phyloP scores from a whole-genome alignment of 805 yeast genomes.

The Wickerhamiella cacticola region DNA sequence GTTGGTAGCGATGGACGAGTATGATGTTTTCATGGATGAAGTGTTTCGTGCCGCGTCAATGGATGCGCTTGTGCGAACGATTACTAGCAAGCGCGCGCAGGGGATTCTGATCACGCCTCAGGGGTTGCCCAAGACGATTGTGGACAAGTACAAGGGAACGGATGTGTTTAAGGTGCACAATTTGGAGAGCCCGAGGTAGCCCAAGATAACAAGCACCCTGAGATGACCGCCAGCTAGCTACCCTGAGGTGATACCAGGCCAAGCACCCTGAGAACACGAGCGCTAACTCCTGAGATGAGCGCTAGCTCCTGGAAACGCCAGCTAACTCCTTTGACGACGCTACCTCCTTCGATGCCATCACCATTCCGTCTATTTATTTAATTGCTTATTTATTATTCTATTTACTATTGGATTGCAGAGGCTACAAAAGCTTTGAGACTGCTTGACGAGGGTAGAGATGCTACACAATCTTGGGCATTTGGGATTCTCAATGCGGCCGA shows the following conservation, averaged over 20 bases:
- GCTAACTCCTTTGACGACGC: not conserved
- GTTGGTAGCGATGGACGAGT: slow-evolving; percentile 86
- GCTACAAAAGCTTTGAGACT: too few relatives aligned
- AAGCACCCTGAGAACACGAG: too few relatives aligned
- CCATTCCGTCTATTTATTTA: not conserved
- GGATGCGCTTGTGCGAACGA: slow-evolving; percentile 55
- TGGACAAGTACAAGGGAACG: slow-evolving; percentile 3
- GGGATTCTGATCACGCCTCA: slow-evolving; percentile 91
- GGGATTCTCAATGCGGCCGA: too few relatives aligned
- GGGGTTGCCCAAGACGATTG: slow-evolving; percentile 12
- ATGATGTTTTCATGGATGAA: slow-evolving; percentile 94
- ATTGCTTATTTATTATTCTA: not conserved
- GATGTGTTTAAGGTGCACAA: slow-evolving; percentile 7
- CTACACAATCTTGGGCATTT: too few relatives aligned
- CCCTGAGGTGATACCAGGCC: too few relatives aligned
- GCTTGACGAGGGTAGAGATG: too few relatives aligned
- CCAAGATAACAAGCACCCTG: too few relatives aligned
- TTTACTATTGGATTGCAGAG: too few relatives aligned
- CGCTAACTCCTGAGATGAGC: too few relatives aligned
- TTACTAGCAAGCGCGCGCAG: slow-evolving; percentile 58
- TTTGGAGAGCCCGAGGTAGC: slow-evolving; percentile 4
- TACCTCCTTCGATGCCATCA: too few relatives aligned
- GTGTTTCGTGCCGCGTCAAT: slow-evolving; percentile 75
- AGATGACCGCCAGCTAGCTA: too few relatives aligned
- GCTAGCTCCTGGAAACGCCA: not conserved